A percentile compares a stretch with the other conserved stretches of the same genome.
Evolutionary conservation across 1,139 yeast species (phyloP).

Genomic region (Pichiaceae sp.): DNA sequence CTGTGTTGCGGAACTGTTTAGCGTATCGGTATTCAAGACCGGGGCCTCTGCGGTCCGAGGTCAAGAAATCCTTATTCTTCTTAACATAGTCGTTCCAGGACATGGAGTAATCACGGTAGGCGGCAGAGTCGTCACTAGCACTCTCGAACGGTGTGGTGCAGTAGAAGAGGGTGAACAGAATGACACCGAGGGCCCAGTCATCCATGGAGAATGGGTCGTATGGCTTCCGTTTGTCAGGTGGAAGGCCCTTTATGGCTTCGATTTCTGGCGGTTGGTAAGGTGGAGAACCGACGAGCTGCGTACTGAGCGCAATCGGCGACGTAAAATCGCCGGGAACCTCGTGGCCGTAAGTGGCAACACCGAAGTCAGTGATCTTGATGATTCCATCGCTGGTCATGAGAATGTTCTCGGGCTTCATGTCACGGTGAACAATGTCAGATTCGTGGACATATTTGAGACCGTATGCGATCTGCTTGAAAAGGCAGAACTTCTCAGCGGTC

Average conservation of each 20-base stretch:
- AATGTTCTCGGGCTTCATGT: constrained; percentile 61
- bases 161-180: constrained; percentile 54
- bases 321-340: constrained; percentile 44
- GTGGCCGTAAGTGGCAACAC: constrained; percentile 65
- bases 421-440: constrained; percentile 54
- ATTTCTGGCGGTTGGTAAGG: constrained; percentile 82
- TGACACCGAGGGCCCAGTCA: constrained; percentile 66
- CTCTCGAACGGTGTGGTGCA: constrained; percentile 53
- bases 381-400: constrained; percentile 50
- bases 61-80: constrained; percentile 46
- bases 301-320: constrained; percentile 40
- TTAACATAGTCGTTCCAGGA: constrained; percentile 42
- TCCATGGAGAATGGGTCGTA: constrained; percentile 71
- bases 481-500: constrained; percentile 45
- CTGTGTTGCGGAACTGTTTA: constrained; percentile 48
- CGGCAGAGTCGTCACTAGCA: constrained; percentile 33
- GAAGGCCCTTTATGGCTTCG: constrained; percentile 42
- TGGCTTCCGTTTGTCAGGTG: constrained; percentile 32
- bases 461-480: constrained; percentile 52
- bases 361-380: constrained; percentile 72
- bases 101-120: constrained; percentile 53
- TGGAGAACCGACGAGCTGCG: constrained; percentile 66
- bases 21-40: constrained; percentile 60
- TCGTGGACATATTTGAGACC: constrained; percentile 52
- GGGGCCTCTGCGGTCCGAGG: constrained; percentile 27